Base-by-base conservation (phyloP, 345 rosid genomes). In the Euphorbia pulcherrima region DNA sequence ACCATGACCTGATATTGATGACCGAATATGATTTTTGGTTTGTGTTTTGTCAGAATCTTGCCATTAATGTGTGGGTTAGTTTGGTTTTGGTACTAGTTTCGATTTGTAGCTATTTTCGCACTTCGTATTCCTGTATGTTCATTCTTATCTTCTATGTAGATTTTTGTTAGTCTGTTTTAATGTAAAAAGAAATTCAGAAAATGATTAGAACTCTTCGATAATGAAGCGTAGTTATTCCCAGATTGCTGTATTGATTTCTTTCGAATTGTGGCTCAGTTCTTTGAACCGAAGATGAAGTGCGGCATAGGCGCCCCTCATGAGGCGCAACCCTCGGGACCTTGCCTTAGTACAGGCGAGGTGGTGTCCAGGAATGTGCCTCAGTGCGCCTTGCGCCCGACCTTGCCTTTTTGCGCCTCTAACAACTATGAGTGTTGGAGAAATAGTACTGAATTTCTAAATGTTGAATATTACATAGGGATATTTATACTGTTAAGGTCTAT, bases 81-180 rank as follows among this genome's bases (percentile, higher is more conserved):
- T 24, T 59, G 50, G 46, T 56, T 65, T 44, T 53, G 60, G 59
- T 54, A 18, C 18, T 13, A 54, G 51, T 53, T 64, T 27, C 21
- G 11, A 20, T 46, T 44, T 71, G 50, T 67, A 50, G 53, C 27
- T 51, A 11, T 28, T 46, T 37, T 64, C 39, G 39, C 51, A 13
- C 33, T 16, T 20, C 11, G 8, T 33, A 13, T n/a, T 33, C 16
- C n/a, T 70, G 74, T 52, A 65, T 33, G 23, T n/a, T 33, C 6
- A 18, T 70, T 67, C 67, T 62, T 21, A 24, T 62, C 63, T 62
- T 44, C 67, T 11, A 24, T 64, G 67, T 47, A 47, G 23, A 64
- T 18, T 27, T 62, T 24, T 37, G 54, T 16, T 9, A 3, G 28
- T n/a, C 48, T 6, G 23, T 52, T 12, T 21, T 1, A 35, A 66